Conservation (phyloP, 495 filamentous ascomycete genomes). For the Daldinia bambusicola region DNA sequence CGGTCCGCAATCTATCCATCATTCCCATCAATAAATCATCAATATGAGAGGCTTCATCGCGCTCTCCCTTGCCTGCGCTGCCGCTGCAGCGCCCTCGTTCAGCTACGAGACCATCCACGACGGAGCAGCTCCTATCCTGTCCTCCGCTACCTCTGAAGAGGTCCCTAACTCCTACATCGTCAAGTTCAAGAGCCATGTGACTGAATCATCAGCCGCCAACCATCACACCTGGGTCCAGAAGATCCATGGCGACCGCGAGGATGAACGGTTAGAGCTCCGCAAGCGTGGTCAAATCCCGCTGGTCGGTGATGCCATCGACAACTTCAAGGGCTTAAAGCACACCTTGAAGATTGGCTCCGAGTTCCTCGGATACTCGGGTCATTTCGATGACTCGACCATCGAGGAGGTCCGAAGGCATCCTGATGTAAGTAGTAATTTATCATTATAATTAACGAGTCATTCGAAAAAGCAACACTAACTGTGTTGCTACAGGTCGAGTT, state of each 20-base stretch:
- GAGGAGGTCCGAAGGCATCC: conserved; percentile 95
- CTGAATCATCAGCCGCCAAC: conserved; percentile 67
- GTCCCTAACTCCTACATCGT: conserved; percentile 96
- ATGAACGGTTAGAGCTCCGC: conserved; percentile 76
- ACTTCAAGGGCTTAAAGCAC: conserved; percentile 89
- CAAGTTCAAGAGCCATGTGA: conserved; percentile 97
- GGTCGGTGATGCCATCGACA: conserved; percentile 70
- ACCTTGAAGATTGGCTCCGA: conserved; percentile 89
- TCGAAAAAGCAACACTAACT: conserved; percentile 28
- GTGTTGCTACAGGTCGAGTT: conserved; percentile 79
- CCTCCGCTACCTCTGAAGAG: conserved; percentile 74
- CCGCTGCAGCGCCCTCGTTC: conserved; percentile 78
- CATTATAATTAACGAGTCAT: conserved; percentile 2
- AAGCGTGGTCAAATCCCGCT: conserved; percentile 87
- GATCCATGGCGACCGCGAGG: conserved; percentile 72
- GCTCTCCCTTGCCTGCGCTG: conserved; percentile 73
- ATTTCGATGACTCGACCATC: conserved; percentile 93
- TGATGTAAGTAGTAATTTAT: conserved; percentile 77
- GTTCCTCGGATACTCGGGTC: conserved; percentile 91
- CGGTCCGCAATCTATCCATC: conserved; percentile 24
- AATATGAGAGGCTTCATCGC: conserved; percentile 80
- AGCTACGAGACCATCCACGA: conserved; percentile 82
- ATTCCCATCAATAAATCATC: conserved; percentile 35
- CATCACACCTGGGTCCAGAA: conserved; percentile 95
- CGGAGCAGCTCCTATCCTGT: conserved; percentile 87